phyloP scores from a whole-genome alignment of 2,329 filamentous ascomycete species.

The Cladosporium sp. region DNA sequence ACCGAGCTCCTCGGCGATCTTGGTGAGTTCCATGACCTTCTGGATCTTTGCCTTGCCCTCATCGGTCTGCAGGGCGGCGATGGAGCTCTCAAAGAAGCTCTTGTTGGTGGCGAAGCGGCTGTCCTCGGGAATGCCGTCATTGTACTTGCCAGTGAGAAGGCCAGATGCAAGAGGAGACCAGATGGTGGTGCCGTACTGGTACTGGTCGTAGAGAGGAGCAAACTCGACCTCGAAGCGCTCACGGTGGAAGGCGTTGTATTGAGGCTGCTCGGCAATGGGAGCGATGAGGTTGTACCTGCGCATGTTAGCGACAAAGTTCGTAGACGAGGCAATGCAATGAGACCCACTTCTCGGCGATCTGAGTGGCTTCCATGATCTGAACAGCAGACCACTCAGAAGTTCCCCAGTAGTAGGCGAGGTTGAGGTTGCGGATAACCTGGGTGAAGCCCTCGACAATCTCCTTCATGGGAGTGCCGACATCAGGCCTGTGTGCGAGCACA shows the following conservation, averaged over 20 bases:
- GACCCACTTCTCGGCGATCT: constrained; percentile 44
- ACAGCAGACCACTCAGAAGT: constrained; percentile 58
- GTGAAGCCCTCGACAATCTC: constrained; percentile 57
- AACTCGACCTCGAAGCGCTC: constrained; percentile 61
- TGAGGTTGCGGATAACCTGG: constrained; percentile 50
- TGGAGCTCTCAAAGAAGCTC: constrained; percentile 54
- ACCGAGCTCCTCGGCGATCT: constrained; percentile 47
- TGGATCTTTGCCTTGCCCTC: constrained; percentile 53
- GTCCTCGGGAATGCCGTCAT: constrained; percentile 57
- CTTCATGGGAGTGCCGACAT: constrained; percentile 44
- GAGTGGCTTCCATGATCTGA: constrained; percentile 57
- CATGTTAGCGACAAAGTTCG: neutral
- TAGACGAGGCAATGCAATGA: neutral
- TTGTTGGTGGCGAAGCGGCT: constrained; percentile 58
- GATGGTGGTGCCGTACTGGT: constrained; percentile 55
- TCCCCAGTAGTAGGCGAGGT: constrained; percentile 60
- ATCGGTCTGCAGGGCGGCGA: constrained; percentile 47
- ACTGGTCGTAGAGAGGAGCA: constrained; percentile 53
- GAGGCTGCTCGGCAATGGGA: constrained; percentile 51
- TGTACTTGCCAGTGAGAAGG: constrained; percentile 61
- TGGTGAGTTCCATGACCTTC: constrained; percentile 54
- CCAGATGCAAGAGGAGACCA: constrained; percentile 55
- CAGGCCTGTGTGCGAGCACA: constrained; percentile 59
- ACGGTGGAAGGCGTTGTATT: constrained; percentile 59
- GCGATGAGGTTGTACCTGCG: constrained; percentile 54